These are phyloP conservation scores for Pseudogymnoascus sp. DNA, from an alignment of 2,329 filamentous ascomycete genomes.

Conservation along the genomic window DNA sequence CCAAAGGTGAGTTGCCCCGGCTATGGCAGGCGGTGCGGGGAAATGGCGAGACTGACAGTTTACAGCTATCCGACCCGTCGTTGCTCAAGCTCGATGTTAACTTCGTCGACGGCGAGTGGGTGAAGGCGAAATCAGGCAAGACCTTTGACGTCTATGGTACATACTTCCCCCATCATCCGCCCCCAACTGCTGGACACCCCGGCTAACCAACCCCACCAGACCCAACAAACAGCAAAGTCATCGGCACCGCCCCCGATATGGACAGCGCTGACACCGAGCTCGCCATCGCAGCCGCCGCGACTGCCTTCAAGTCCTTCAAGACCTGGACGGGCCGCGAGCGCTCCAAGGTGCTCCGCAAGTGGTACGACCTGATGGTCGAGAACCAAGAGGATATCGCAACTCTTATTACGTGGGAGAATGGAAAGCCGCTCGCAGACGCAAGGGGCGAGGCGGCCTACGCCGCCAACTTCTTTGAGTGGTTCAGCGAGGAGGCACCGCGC, in stretches of 20 bases:
- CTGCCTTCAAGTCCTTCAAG: slow-evolving; percentile 65
- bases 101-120: slow-evolving; percentile 92
- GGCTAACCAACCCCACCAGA: slow-evolving; percentile 42
- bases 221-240: slow-evolving; percentile 71
- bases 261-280: slow-evolving; percentile 66
- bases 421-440: slow-evolving; percentile 72
- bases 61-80: slow-evolving; percentile 66
- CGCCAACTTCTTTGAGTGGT: slow-evolving; percentile 73
- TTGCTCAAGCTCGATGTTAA: slow-evolving; percentile 74
- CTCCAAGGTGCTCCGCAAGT: slow-evolving; percentile 65
- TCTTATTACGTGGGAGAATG: slow-evolving; percentile 85
- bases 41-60: neutral
- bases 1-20: slow-evolving; percentile 8
- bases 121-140: slow-evolving; percentile 75
- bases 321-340: slow-evolving; percentile 67
- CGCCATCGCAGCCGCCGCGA: slow-evolving; percentile 76
- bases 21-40: neutral
- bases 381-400: slow-evolving; percentile 75
- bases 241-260: slow-evolving; percentile 83
- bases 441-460: slow-evolving; percentile 67
- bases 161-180: slow-evolving; percentile 11
- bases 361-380: slow-evolving; percentile 73
- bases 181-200: neutral
- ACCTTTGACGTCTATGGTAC: slow-evolving; percentile 79
- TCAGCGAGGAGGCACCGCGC: slow-evolving; percentile 69